Conservation (phyloP, 2,329 filamentous ascomycete species). For the Myrmaecium sp. region DNA sequence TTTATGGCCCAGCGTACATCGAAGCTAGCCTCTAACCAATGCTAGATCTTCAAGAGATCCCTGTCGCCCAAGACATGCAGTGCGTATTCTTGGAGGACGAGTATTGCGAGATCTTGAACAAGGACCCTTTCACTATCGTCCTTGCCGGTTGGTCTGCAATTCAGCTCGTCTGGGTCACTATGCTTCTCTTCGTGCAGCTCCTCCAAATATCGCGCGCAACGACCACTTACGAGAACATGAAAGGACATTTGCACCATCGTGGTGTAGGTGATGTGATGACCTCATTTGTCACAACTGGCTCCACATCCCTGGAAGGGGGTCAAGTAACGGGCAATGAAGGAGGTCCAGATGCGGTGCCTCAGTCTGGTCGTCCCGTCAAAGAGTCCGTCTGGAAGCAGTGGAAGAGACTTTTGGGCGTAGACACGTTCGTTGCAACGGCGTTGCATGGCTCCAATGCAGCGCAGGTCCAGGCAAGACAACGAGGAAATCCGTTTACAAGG, state of each 20-base stretch:
- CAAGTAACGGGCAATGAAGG: too few species aligned
- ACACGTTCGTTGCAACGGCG: constrained; percentile 86
- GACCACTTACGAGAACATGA: constrained; percentile 96
- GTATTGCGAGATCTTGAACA: constrained; percentile 60
- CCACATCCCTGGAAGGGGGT: constrained; percentile 46
- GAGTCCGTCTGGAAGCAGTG: constrained; percentile 59
- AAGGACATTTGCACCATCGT: constrained; percentile 47
- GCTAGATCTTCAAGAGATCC: constrained; percentile 60
- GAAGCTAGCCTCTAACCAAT: constrained; percentile 25
- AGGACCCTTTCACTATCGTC: constrained; percentile 70
- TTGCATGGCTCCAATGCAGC: constrained; percentile 49
- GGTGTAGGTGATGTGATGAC: constrained; percentile 43
- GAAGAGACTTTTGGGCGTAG: constrained; percentile 73
- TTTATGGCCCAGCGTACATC: constrained; percentile 5
- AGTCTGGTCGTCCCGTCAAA: constrained; percentile 34
- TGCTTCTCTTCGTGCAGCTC: constrained; percentile 88
- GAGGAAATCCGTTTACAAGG: constrained; percentile 67
- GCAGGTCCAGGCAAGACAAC: constrained; percentile 30
- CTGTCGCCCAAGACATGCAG: constrained; percentile 49
- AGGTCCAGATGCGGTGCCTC: constrained; percentile 5
- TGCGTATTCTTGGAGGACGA: constrained; percentile 54
- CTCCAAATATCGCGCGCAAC: constrained; percentile 82
- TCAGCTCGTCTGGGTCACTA: constrained; percentile 90
- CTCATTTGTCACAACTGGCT: constrained; percentile 57
- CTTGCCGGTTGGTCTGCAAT: constrained; percentile 63